Conservation (phyloP, 495 filamentous ascomycete species). For the Lentithecium fluviatile region DNA sequence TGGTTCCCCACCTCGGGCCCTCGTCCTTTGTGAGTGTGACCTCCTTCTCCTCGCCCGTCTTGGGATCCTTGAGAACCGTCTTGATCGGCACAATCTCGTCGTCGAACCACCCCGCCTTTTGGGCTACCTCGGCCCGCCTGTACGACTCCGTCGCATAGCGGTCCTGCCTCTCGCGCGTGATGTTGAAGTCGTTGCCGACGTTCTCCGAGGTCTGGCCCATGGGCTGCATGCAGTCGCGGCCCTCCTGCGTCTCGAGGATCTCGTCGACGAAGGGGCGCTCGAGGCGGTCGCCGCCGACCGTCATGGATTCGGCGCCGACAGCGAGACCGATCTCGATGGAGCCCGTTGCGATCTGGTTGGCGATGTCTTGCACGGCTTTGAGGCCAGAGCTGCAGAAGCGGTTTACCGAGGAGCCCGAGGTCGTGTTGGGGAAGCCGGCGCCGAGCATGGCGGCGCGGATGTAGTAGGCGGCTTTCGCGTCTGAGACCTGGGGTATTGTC, state of each 20-base stretch:
- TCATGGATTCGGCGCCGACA: conserved; percentile 87
- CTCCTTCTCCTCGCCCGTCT: conserved; percentile 72
- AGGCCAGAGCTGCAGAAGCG: conserved; percentile 97
- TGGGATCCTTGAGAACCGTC: conserved; percentile 75
- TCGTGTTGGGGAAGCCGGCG: conserved; percentile 91
- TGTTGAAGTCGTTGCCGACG: conserved; percentile 85
- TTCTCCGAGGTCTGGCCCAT: conserved; percentile 99
- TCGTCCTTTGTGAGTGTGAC: conserved; percentile 83
- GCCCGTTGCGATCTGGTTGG: conserved; percentile 77
- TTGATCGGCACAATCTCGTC: conserved; percentile 92
- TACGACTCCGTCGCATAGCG: conserved; percentile 82
- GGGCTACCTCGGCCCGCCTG: conserved; percentile 79
- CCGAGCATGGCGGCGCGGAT: conserved; percentile 83
- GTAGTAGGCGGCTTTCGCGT: conserved; percentile 85
- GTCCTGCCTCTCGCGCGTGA: conserved; percentile 78
- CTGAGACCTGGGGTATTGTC: conserved; percentile 64
- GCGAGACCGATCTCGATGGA: conserved; percentile 86
- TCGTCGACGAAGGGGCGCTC: conserved; percentile 73
- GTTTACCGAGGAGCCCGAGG: conserved; percentile 76
- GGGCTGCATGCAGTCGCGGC: conserved; percentile 81
- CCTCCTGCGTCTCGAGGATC: conserved; percentile 71
- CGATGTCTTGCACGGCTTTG: conserved; percentile 91
- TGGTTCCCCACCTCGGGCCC: conserved; percentile 86
- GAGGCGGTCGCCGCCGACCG: conserved; percentile 63
- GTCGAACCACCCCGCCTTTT: conserved; percentile 90